Base-by-base conservation (phyloP, 2,329 filamentous ascomycete genomes). In the Tothia fuscella region DNA sequence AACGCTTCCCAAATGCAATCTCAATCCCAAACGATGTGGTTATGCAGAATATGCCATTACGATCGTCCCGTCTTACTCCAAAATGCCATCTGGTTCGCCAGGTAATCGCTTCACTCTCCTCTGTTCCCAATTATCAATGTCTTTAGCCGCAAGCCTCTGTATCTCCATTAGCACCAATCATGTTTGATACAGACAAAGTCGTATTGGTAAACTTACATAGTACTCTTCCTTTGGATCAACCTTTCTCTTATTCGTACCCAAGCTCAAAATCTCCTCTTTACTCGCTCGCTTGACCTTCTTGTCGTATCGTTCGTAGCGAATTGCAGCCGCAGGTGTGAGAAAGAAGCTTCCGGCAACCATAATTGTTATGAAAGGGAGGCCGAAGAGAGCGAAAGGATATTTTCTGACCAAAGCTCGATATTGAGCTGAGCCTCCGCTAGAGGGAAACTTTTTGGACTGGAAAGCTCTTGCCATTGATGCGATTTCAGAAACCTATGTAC, bases 61-160 rank as follows among this genome's bases (percentile, higher is more conserved):
- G n/a, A n/a, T n/a, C n/a, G n/a, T n/a, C n/a, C n/a, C n/a, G n/a
- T 29, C 26, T 29, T 29, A 37, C 42, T 33, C 47, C 50, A 94
- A 59, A 38, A 84, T 74, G 25, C 89, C 89, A 59, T 98, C 89
- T 46, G 76, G 82, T 62, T 98, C 93, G 50, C 91, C 91, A 16
- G 84, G 79, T 46, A 95, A 71, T 57, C 91, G 72, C 66, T 94
- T 78, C 9, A 96, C 87, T 41, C 93, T 78, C 64, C 91, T 93
- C 64, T 96, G 91, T 60, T 96, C 89, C 91, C 91, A 98, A 56
- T 86, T 75, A 55, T 98, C 89, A 47, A 96, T 65, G 57, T 96
- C 91, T 61, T 93, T 93, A 24, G 84, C 83, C 51, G 85, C 82
- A 29, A 84, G 68, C 63, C 78, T 76, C 83, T 91, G 60, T 44